Percentiles rank a stretch among this genome's conserved stretches.
These are phyloP conservation scores for Aspergillus proliferans DNA, from an alignment of 2,329 filamentous ascomycete genomes.

Conservation along the genomic window DNA sequence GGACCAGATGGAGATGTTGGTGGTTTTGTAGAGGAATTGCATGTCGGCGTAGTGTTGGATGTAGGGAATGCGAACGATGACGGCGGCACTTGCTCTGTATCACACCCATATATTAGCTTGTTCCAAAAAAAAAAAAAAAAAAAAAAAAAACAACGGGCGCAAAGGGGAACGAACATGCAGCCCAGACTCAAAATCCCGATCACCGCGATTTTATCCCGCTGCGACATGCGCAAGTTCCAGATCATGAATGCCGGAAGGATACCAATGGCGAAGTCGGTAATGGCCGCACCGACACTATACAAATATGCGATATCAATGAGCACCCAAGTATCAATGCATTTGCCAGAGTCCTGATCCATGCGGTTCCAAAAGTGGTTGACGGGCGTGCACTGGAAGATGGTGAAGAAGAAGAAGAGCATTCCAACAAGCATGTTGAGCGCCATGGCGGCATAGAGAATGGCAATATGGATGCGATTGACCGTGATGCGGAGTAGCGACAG, in stretches of 20 bases:
- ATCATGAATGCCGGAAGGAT: conserved; percentile 50
- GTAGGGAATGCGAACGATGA: conserved; percentile 16
- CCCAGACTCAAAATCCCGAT: conserved; percentile 50
- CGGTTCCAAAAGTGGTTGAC: conserved; percentile 45
- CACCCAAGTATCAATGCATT: conserved; percentile 38
- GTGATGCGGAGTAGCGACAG: conserved; percentile 49
- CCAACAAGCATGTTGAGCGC: conserved; percentile 38
- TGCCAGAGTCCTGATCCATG: conserved; percentile 20
- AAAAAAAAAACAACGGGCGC: background rate
- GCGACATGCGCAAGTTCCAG: conserved; percentile 50
- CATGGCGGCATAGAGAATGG: conserved; percentile 43
- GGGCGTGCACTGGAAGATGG: conserved; percentile 47
- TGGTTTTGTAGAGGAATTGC: conserved; percentile 33
- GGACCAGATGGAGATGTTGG: conserved; percentile 38
- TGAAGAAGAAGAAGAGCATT: conserved; percentile 43
- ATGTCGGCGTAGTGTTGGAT: conserved; percentile 7
- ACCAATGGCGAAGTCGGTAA: conserved; percentile 47
- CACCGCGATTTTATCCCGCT: conserved; percentile 46
- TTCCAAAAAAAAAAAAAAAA: conserved; percentile 5
- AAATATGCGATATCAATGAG: conserved; percentile 49
- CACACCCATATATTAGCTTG: conserved; percentile 16
- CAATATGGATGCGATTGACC: conserved; percentile 38
- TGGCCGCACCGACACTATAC: conserved; percentile 41
- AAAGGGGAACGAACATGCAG: conserved; percentile 36
- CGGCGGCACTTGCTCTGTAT: conserved; percentile 20